A percentile compares a stretch with the other conserved stretches of the same genome.
Conservation (phyloP, 1,284 basidiomycete genomes). For the Ceratobasidium sp. region DNA sequence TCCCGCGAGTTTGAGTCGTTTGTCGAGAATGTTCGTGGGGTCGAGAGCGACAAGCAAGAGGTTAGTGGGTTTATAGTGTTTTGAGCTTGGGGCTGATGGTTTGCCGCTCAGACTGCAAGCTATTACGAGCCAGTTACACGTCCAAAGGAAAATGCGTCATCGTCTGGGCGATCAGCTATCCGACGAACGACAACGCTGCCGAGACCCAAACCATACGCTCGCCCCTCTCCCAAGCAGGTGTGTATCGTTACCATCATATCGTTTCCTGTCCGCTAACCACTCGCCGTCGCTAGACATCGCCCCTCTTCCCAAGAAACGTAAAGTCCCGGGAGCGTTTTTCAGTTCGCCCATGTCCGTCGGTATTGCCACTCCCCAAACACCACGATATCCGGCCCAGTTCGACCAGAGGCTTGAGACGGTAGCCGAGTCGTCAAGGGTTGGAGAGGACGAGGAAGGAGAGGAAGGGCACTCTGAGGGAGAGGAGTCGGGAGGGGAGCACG, state of each 20-base stretch:
- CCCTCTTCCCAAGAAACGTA: conserved; percentile 19
- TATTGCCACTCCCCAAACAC: conserved; percentile 7
- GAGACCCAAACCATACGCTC: conserved; percentile 29
- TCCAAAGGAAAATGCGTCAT: neutral
- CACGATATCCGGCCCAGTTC: conserved; percentile 14
- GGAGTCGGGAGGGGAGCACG: neutral
- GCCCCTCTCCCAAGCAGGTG: conserved; percentile 28
- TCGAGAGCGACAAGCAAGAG: neutral
- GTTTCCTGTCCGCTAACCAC: neutral
- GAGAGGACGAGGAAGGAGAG: neutral
- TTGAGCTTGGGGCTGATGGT: neutral
- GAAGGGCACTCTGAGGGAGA: neutral
- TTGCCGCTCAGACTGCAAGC: neutral
- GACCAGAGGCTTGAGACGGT: conserved; percentile 3
- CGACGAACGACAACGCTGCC: conserved; percentile 2
- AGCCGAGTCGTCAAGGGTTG: conserved; percentile 16
- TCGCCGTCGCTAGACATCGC: neutral
- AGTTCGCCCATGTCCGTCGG: conserved; percentile 16
- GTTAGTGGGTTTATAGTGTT: neutral
- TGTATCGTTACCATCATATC: neutral
- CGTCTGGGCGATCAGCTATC: neutral
- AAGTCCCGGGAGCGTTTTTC: conserved; percentile 33
- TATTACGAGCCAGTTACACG: neutral
- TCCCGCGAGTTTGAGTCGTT: conserved; percentile 35
- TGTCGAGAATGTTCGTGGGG: conserved; percentile 22